phyloP scores from a whole-genome alignment of 148 eudicot species.

The Heliosperma pusillum region DNA sequence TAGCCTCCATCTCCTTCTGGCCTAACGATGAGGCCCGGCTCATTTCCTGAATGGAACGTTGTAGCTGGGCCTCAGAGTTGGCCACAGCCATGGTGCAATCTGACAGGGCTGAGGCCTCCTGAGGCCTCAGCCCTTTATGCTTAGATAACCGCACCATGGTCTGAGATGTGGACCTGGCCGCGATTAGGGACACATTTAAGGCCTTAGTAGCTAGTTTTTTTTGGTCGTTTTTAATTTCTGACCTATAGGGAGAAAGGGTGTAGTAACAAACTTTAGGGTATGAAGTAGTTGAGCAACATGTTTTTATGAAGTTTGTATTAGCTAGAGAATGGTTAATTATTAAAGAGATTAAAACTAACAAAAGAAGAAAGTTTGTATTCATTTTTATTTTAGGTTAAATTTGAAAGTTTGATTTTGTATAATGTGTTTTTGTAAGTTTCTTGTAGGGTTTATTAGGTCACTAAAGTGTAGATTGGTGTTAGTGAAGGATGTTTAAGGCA shows the following conservation, averaged over 20 bases:
- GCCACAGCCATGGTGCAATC: constrained; percentile 30
- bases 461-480: background rate
- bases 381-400: constrained; percentile 4
- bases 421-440: background rate
- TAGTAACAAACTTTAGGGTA: constrained; percentile 33
- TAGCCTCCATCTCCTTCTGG: constrained; percentile 14
- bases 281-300: constrained; percentile 25
- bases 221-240: constrained; percentile 30
- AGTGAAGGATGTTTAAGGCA: background rate
- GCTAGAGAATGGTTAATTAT: constrained; percentile 13
- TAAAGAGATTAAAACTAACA: constrained; percentile 2
- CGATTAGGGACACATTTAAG: constrained; percentile 23
- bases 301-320: constrained; percentile 24
- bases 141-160: constrained; percentile 16
- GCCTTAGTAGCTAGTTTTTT: constrained; percentile 29
- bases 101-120: constrained; percentile 27
- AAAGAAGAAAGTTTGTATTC: constrained; percentile 16
- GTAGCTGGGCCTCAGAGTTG: constrained; percentile 29
- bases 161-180: constrained; percentile 17
- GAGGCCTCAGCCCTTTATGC: constrained; percentile 16
- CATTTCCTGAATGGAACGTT: constrained; percentile 23
- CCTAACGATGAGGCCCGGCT: background rate
- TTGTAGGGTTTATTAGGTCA: background rate
- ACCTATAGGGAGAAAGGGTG: constrained; percentile 24
- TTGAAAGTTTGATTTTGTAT: background rate